Evolutionary conservation across 2,329 filamentous ascomycete species (phyloP).

Genomic region (Epichloe gansuensis): DNA sequence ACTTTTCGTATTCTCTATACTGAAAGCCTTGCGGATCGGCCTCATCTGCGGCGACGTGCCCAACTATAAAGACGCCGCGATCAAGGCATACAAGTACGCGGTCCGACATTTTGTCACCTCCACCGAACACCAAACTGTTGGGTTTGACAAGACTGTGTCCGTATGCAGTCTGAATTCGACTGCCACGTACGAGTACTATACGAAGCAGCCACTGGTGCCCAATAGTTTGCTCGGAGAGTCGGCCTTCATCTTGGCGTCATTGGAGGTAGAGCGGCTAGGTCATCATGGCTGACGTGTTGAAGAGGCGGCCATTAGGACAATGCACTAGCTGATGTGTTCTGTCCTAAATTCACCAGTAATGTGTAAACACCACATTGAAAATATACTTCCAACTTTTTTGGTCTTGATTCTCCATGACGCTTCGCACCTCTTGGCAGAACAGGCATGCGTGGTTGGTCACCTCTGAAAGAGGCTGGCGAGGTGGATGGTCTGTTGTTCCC

Average conservation of each 20-base stretch:
- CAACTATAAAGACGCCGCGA: constrained; percentile 12
- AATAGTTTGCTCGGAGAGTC: constrained; percentile 27
- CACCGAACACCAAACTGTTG: constrained; percentile 27
- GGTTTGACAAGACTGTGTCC: constrained; percentile 25
- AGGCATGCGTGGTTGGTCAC: too few species aligned
- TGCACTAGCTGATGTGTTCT: too few species aligned
- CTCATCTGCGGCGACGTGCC: constrained; percentile 1
- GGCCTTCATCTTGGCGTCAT: constrained; percentile 24
- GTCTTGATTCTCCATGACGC: too few species aligned
- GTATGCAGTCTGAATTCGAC: constrained; percentile 31
- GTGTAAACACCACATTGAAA: too few species aligned
- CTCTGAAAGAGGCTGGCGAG: too few species aligned
- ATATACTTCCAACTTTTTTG: too few species aligned
- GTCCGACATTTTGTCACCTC: constrained; percentile 32
- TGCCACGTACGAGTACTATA: constrained; percentile 28
- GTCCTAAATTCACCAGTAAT: too few species aligned
- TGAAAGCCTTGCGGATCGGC: constrained; percentile 10
- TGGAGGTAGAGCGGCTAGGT: constrained; percentile 20
- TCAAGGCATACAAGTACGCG: constrained; percentile 22
- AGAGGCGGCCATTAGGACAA: too few species aligned
- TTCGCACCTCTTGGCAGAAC: too few species aligned
- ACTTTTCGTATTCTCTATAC: constrained; percentile 38
- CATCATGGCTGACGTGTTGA: not conserved
- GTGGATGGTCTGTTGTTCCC: too few species aligned
- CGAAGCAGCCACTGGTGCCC: constrained; percentile 20